phyloP scores from a whole-genome alignment of 805 yeast species.

The Teunomyces gatunensis region DNA sequence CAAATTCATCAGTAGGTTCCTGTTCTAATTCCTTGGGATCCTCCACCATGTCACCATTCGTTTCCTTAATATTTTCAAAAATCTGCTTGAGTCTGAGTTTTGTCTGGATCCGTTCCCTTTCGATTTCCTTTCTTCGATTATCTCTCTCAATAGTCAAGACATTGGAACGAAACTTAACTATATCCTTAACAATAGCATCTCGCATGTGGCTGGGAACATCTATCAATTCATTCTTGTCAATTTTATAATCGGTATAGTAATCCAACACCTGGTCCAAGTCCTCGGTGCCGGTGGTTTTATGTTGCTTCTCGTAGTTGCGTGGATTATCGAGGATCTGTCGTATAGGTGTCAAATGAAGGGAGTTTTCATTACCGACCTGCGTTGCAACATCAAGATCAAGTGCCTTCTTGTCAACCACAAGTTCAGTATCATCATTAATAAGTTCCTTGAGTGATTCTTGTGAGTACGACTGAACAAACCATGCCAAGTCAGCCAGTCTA shows the following conservation, averaged over 20 bases:
- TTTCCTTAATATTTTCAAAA: conserved; percentile 35
- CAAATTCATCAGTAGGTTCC: conserved; percentile 9
- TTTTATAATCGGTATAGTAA: conserved; percentile 42
- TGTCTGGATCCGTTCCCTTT: conserved; percentile 49
- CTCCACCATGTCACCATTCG: conserved; percentile 9
- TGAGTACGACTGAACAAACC: conserved; percentile 11
- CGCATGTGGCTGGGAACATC: conserved; percentile 56
- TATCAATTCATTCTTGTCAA: conserved; percentile 54
- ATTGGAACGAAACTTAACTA: conserved; percentile 54
- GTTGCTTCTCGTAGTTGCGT: conserved; percentile 18
- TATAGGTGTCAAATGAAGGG: not conserved
- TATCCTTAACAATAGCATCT: conserved; percentile 51
- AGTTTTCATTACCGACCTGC: not conserved
- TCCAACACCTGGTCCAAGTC: conserved; percentile 35
- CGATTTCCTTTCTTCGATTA: conserved; percentile 47
- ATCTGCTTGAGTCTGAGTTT: conserved; percentile 46
- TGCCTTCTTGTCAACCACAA: not conserved
- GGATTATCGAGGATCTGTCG: conserved; percentile 13
- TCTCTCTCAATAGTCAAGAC: conserved; percentile 52
- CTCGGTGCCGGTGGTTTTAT: conserved; percentile 27
- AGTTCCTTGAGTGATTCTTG: not conserved
- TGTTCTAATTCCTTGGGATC: conserved; percentile 1
- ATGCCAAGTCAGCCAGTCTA: conserved; percentile 11
- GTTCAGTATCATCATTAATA: not conserved
- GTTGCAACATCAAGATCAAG: not conserved